Evolutionary conservation across 2,329 filamentous ascomycete genomes (phyloP), one percentile per base, ranked within the genome.

Genomic region (Talaromyces albobiverticillius): DNA sequence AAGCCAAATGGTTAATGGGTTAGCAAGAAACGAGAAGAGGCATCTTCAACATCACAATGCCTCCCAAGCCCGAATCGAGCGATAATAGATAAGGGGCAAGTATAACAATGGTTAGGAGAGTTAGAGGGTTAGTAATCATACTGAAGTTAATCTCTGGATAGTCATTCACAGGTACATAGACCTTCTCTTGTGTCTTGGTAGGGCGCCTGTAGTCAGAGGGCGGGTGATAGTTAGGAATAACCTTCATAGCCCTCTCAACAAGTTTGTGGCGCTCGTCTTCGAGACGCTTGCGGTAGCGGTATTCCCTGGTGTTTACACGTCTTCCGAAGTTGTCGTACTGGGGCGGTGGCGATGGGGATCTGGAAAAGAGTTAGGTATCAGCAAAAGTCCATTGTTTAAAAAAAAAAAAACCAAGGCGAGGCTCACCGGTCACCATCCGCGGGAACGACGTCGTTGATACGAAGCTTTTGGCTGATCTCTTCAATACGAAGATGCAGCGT

Each of bases 121-220:
- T 89, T 87, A 86, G 85, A 91, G 90, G 91, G 90, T 96, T 96
- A 96, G 92, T 87, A 92, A 94, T 93, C 93, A 93, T 96, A 99
- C 94, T 99, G 90, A 99, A 99, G 88, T 99, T 99, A 87, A 99
- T 97, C 78, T 99, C 94, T 82, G 94, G 94, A 76, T 99, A 99
- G 78, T 99, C 94, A 85, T 99, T 99, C 80, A 99, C 94, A 74
- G 94, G 94, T 75, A 99, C 94, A 75, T 99, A 99, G 88, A 99
- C 95, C 83, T 99, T 99, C 83, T 99, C 94, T 79, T 99, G 94
- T 72, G 94, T 99, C 88, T 99, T 99, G 74, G 93, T 97, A 59
- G 94, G 94, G 68, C 94, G 90, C 74, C 94, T 90, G 76, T 99
- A 99, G 75, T 99, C 94, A 82, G 93, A 90, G 56, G 94, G 94